A percentile compares a stretch with the other conserved stretches of the same genome.
phyloP scores from a whole-genome alignment of 345 rosid genomes.

The Ricinus communis region DNA sequence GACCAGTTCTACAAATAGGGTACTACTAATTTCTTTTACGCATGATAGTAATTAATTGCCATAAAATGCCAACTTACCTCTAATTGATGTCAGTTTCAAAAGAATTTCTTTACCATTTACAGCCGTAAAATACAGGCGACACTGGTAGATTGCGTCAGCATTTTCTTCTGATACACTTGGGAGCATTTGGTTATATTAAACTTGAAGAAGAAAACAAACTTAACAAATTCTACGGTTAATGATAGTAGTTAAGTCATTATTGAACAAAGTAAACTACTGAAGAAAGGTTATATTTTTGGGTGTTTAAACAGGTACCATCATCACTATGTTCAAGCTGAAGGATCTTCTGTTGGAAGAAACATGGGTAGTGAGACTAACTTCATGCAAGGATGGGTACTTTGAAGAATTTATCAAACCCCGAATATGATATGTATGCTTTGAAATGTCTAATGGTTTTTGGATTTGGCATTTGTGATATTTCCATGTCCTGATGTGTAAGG shows the following conservation, averaged over 20 bases:
- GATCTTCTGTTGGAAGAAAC: slow-evolving; percentile 52
- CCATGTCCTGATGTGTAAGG: not conserved
- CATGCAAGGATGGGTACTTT: slow-evolving; percentile 81
- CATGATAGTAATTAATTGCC: not conserved
- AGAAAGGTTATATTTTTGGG: not conserved
- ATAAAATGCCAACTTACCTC: not conserved
- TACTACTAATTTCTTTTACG: slow-evolving; percentile 11
- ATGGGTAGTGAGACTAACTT: slow-evolving; percentile 63
- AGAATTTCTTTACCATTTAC: no score
- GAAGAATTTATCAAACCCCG: slow-evolving; percentile 18
- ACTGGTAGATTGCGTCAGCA: no score
- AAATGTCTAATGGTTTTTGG: not conserved
- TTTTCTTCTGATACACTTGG: no score
- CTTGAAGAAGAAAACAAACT: no score
- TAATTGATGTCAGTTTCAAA: no score
- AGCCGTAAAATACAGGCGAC: no score
- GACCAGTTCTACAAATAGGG: slow-evolving; percentile 80
- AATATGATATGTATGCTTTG: not conserved
- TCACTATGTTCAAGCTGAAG: slow-evolving; percentile 60
- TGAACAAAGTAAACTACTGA: no score
- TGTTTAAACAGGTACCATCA: slow-evolving; percentile 53
- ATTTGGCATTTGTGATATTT: slow-evolving; percentile 3
- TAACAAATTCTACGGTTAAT: no score
- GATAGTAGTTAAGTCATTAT: no score
- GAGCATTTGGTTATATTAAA: no score